Base-by-base conservation (phyloP, 805 yeast species). In the Zygosaccharomyces bailii region DNA sequence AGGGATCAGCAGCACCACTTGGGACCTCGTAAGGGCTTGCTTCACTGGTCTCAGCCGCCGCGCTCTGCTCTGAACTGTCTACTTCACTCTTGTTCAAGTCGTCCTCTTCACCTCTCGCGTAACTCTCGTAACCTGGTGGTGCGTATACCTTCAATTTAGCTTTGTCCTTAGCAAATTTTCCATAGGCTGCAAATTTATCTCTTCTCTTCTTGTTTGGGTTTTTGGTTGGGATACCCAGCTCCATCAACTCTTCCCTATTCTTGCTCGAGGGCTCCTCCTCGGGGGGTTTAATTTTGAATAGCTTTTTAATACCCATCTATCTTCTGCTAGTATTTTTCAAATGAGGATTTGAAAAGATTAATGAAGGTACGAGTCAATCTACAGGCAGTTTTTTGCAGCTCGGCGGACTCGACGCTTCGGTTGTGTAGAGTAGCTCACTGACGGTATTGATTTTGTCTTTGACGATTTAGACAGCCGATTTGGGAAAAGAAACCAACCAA, bases 171-270 rank as follows among this genome's bases (percentile, higher is more conserved):
- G 80, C 76, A 55, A 64, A 73, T 19, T 68, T 66, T 1, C 72
- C 66, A 50, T 76, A 78, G 4, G 79, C 79, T 23, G 71, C 66
- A 59, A 78, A 71, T 48, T 71, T 68, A 50, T 69, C 67, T 49
- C 67, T 67, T 47, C 69, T 61, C 34, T 58, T 66, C 34, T 55
- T 61, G 2, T 59, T 63, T 10, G 63, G 54, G 30, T 57, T 61
- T 46, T 69, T 73, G 13, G 69, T 66, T 2, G 69, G 57, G 18
- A 75, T 63, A 34, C 79, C 80, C 30, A 70, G 58, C 29, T 68
- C 69, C 48, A 65, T 65, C 51, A 77, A 61, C 13, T 61, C 52
- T 10, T 74, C 75, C 32, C 70, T 60, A 35, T 71, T 66, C 34
- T 69, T 68, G 11, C 69, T 69, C 17, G 65, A 61, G 4, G 70